Evolutionary conservation across 2,329 filamentous ascomycete species (phyloP), one percentile per base, ranked within the genome.

Genomic region (Cladophialophora chaetospira): DNA sequence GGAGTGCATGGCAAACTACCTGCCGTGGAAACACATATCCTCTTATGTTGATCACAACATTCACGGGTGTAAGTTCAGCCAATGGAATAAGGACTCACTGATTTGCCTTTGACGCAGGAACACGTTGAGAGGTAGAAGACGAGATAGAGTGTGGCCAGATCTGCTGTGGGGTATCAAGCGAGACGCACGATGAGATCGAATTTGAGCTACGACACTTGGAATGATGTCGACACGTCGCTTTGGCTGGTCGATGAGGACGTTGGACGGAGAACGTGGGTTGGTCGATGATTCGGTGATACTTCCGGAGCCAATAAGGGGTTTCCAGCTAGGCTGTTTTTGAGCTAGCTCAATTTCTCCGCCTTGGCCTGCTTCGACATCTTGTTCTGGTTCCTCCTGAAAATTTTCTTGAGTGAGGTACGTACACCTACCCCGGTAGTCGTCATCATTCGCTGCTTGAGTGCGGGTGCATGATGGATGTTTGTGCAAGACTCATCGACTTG

Each of bases 251-350:
- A 15, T 29, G 15, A 29, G 26, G 1, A 28, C 26, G 31, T 25
- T 19, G n/a, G n/a, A n/a, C 23, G 17, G 15, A 38, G 17, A 35
- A 19, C 33, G 31, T 9, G 25, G 36, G 11, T 8, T 11, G 28
- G 13, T 25, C 23, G 23, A 51, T 51, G 48, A 51, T 51, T 43
- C 48, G 48, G 21, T 42, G 33, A 51, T 42, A 21, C 11, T 19
- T 6, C 13, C 1, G 23, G 17, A 28, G 42, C 42, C 42, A 44
- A 44, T 44, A 21, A 28, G 11, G 23, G 6, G 10, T 4, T 2
- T 4, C 4, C 0, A 8, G 23, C 42, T 28, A 44, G 23, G 19
- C 42, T 23, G 5, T 3, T 28, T 28, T 17, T 1, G n/a, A 1
- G 13, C 42, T 44, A 44, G 42, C 42, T 15, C n/a, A n/a, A n/a